Evolutionary conservation across 805 yeast genomes (phyloP).

Genomic region (Yarrowia yakushimensis): DNA sequence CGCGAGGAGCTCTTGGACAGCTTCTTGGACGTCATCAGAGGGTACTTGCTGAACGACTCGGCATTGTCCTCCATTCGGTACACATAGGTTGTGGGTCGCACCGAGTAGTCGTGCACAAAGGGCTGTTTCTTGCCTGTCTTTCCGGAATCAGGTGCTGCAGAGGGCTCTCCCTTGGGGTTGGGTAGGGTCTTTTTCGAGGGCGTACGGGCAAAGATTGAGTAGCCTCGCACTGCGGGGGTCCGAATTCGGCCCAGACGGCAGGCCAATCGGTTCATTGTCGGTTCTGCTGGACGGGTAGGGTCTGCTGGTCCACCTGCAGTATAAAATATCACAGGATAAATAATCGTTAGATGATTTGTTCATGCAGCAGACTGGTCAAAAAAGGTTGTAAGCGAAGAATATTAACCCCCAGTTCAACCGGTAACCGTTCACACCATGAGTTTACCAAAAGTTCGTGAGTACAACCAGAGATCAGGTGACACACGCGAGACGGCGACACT

Average conservation of each 20-base stretch:
- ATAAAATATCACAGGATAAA: slow-evolving; percentile 1
- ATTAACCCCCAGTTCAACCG: background rate
- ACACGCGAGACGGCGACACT: background rate
- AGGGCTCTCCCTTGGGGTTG: slow-evolving; percentile 16
- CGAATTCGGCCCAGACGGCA: slow-evolving; percentile 5
- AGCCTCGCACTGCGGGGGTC: background rate
- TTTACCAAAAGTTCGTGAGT: slow-evolving; percentile 13
- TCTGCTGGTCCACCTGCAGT: background rate
- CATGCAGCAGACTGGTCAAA: background rate
- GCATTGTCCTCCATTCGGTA: slow-evolving; percentile 39
- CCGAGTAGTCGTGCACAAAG: slow-evolving; percentile 37
- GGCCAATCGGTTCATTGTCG: slow-evolving; percentile 1
- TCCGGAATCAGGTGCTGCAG: background rate
- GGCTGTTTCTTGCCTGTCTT: background rate
- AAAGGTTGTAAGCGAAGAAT: background rate
- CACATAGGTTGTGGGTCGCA: slow-evolving; percentile 38
- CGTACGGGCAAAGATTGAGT: slow-evolving; percentile 4
- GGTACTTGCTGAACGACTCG: slow-evolving; percentile 44
- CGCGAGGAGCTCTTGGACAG: slow-evolving; percentile 41
- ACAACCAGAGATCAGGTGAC: no score
- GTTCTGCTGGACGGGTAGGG: background rate
- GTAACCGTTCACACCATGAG: background rate
- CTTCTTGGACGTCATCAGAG: slow-evolving; percentile 42
- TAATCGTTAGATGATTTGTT: slow-evolving; percentile 18
- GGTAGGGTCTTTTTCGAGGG: slow-evolving; percentile 6